Evolutionary conservation across 169 alveolate species (phyloP).

Genomic region (Babesia sp.): DNA sequence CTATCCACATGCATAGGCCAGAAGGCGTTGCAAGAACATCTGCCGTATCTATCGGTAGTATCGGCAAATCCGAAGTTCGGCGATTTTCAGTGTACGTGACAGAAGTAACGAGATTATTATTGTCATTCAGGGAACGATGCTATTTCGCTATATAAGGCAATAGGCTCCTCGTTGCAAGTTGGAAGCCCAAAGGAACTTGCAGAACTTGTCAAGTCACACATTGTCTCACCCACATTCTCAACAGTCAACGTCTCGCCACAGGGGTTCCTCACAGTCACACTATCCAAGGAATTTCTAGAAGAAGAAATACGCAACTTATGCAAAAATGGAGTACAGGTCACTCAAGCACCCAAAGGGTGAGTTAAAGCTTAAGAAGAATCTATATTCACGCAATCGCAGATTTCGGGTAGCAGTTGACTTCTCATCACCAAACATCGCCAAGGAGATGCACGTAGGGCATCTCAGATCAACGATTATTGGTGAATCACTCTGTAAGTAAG

Average conservation of each 20-base stretch:
- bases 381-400: conserved; percentile 32
- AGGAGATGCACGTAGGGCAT: conserved; percentile 99
- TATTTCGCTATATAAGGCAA: conserved; percentile 69
- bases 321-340: conserved; percentile 58
- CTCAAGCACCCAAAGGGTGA: conserved; percentile 56
- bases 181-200: conserved; percentile 79
- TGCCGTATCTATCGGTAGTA: conserved; percentile 63
- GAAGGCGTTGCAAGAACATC: conserved; percentile 50
- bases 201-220: conserved; percentile 71
- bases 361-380: conserved; percentile 1
- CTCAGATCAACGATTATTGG: conserved; percentile 97
- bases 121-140: conserved; percentile 74
- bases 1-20: conserved; percentile 57
- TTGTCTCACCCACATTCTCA: conserved; percentile 58
- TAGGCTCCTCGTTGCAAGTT: conserved; percentile 64
- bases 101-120: neutral
- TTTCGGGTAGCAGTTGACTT: conserved; percentile 91
- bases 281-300: conserved; percentile 62
- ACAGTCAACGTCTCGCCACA: conserved; percentile 82
- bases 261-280: conserved; percentile 69
- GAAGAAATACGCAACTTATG: conserved; percentile 40
- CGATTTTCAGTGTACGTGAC: conserved; percentile 75
- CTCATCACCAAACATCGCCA: conserved; percentile 99
- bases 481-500: conserved; percentile 88
- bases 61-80: conserved; percentile 81